Evolutionary conservation across 2,329 filamentous ascomycete species (phyloP).

Genomic region (Aspergillus alliaceus): DNA sequence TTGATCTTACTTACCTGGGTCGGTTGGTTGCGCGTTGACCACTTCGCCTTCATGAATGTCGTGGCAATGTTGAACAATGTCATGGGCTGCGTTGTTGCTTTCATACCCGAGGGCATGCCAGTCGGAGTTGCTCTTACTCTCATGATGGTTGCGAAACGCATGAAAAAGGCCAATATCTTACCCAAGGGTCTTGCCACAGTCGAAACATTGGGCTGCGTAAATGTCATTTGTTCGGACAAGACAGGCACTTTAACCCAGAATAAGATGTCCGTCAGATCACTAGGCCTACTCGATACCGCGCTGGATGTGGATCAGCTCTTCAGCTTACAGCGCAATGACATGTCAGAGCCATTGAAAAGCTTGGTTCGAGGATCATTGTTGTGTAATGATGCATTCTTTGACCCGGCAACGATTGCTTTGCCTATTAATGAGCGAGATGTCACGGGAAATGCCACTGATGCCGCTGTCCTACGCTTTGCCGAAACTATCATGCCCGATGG

Average conservation of each 20-base stretch:
- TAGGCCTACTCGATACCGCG: slow-evolving; percentile 27
- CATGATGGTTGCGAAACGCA: slow-evolving; percentile 74
- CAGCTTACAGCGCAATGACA: slow-evolving; percentile 10
- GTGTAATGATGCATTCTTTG: slow-evolving; percentile 75
- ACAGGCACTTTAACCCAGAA: slow-evolving; percentile 65
- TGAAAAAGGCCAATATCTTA: slow-evolving; percentile 73
- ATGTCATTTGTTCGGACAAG: slow-evolving; percentile 76
- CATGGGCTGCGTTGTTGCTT: slow-evolving; percentile 71
- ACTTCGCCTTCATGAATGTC: slow-evolving; percentile 71
- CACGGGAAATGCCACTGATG: slow-evolving; percentile 75
- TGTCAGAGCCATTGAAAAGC: slow-evolving; percentile 52
- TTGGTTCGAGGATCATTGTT: slow-evolving; percentile 64
- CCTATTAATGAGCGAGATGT: slow-evolving; percentile 64
- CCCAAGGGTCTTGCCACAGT: slow-evolving; percentile 80
- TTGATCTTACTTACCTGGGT: slow-evolving; percentile 56
- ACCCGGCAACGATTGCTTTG: slow-evolving; percentile 60
- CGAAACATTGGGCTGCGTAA: slow-evolving; percentile 73
- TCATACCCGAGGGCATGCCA: slow-evolving; percentile 75
- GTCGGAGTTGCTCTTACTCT: slow-evolving; percentile 70
- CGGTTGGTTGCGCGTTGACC: slow-evolving; percentile 64
- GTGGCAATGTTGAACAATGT: slow-evolving; percentile 70
- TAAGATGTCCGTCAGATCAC: slow-evolving; percentile 62
- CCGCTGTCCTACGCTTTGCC: slow-evolving; percentile 70
- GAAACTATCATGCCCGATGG: slow-evolving; percentile 62
- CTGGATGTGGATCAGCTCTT: slow-evolving; percentile 20